phyloP scores from a whole-genome alignment of 768 basidiomycete species.

The Amanita polypyramis region DNA sequence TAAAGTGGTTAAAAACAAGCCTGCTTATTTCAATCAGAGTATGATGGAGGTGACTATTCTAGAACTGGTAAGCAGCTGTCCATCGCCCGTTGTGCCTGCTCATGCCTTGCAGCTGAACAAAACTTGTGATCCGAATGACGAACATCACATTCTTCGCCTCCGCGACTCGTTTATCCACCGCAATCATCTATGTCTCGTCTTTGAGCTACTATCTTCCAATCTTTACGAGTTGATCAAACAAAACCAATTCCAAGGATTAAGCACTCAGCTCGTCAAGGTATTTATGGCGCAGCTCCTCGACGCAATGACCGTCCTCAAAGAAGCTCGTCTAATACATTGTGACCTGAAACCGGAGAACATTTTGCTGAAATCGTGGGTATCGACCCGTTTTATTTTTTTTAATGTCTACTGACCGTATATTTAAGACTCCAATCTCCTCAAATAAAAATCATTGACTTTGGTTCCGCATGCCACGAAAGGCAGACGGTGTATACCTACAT shows the following conservation, averaged over 20 bases:
- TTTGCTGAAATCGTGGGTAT: conserved; percentile 77
- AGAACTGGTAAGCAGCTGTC: conserved; percentile 63
- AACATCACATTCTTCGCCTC: conserved; percentile 92
- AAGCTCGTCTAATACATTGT: conserved; percentile 93
- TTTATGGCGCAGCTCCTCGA: conserved; percentile 96
- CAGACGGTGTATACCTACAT: conserved; percentile 99
- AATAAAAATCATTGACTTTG: conserved; percentile 99
- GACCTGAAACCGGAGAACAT: conserved; percentile 99
- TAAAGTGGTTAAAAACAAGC: conserved; percentile 99
- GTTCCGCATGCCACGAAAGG: conserved; percentile 96
- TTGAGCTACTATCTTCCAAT: conserved; percentile 94
- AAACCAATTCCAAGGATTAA: conserved; percentile 96
- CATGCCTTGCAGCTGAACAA: conserved; percentile 70
- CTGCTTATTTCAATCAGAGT: conserved; percentile 98
- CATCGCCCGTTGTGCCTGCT: conserved; percentile 1
- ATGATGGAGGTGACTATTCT: conserved; percentile 99
- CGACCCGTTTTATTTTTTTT: background rate
- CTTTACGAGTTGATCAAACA: conserved; percentile 99
- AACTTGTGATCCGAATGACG: conserved; percentile 85
- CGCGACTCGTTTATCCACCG: conserved; percentile 96
- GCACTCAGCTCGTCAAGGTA: conserved; percentile 95
- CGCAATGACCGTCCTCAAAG: conserved; percentile 85
- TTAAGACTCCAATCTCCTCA: conserved; percentile 87
- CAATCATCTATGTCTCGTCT: conserved; percentile 94
- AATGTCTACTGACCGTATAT: conserved; percentile 2